Conservation (phyloP, 139 green algal genomes). For the Coccomyxa sp. region DNA sequence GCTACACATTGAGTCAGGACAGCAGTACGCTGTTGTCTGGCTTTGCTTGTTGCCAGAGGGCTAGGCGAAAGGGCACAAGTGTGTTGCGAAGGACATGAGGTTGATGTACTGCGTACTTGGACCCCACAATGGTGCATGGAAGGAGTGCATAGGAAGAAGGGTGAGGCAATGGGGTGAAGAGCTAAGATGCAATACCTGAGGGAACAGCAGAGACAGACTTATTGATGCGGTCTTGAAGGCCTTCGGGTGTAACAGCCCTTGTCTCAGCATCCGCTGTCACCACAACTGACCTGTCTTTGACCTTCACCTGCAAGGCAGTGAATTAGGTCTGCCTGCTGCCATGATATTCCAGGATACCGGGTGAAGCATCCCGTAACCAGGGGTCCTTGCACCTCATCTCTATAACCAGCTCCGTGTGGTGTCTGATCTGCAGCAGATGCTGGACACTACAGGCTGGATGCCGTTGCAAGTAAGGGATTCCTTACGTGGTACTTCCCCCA, state of each 20-base stretch:
- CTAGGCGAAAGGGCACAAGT: too few species aligned
- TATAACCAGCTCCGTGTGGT: too few species aligned
- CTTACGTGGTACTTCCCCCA: neutral
- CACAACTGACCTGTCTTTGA: conserved; percentile 58
- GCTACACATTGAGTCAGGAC: too few species aligned
- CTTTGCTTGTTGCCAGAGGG: too few species aligned
- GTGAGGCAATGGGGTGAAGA: too few species aligned
- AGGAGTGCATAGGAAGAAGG: too few species aligned
- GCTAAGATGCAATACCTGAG: too few species aligned
- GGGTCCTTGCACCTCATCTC: neutral
- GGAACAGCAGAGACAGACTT: conserved; percentile 30
- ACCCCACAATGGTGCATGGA: neutral
- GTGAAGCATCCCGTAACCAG: neutral
- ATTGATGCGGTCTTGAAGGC: conserved; percentile 74
- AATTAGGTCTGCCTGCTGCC: neutral
- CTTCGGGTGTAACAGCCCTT: conserved; percentile 48
- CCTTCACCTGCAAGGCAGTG: conserved; percentile 39
- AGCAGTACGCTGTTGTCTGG: too few species aligned
- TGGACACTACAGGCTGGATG: too few species aligned
- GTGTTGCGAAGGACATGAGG: too few species aligned
- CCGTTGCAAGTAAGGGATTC: too few species aligned
- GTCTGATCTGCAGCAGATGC: too few species aligned
- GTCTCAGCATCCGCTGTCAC: conserved; percentile 75
- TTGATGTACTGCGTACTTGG: neutral
- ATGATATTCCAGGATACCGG: neutral